Conservation (phyloP, 116 monocot genomes). For the Trichopus zeylanicus region DNA sequence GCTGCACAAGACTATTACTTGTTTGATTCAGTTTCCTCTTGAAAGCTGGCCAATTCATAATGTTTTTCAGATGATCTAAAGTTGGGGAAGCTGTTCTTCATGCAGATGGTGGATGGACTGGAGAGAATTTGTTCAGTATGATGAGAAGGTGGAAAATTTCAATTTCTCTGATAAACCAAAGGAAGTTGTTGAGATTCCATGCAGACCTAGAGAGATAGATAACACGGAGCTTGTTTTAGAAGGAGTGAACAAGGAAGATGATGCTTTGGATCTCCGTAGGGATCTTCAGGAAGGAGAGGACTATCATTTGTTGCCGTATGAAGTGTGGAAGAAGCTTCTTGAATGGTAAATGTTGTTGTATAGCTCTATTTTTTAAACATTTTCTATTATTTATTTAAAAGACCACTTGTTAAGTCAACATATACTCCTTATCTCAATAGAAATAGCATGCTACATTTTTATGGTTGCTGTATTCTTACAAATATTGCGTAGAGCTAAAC, state of each 20-base stretch:
- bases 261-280: slow-evolving; percentile 29
- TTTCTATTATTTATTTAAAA: background rate
- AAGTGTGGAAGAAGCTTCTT: slow-evolving; percentile 79
- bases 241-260: slow-evolving; percentile 19
- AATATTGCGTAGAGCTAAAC: no score
- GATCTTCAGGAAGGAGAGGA: slow-evolving; percentile 54
- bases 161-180: slow-evolving; percentile 4
- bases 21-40: background rate
- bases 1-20: background rate
- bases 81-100: background rate
- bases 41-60: background rate
- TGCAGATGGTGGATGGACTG: slow-evolving; percentile 92
- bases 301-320: slow-evolving; percentile 58
- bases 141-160: slow-evolving; percentile 6
- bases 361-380: background rate
- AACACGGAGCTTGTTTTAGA: slow-evolving; percentile 56
- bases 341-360: slow-evolving; percentile 54
- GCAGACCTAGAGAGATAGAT: slow-evolving; percentile 79
- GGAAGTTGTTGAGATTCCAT: slow-evolving; percentile 5
- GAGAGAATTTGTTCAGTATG: slow-evolving; percentile 49
- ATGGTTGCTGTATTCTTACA: no score
- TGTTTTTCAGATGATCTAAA: background rate
- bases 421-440: no score
- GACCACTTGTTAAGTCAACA: no score
- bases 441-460: no score